phyloP scores from a whole-genome alignment of 257 asterid genomes.

The Solanum paucissectum region DNA sequence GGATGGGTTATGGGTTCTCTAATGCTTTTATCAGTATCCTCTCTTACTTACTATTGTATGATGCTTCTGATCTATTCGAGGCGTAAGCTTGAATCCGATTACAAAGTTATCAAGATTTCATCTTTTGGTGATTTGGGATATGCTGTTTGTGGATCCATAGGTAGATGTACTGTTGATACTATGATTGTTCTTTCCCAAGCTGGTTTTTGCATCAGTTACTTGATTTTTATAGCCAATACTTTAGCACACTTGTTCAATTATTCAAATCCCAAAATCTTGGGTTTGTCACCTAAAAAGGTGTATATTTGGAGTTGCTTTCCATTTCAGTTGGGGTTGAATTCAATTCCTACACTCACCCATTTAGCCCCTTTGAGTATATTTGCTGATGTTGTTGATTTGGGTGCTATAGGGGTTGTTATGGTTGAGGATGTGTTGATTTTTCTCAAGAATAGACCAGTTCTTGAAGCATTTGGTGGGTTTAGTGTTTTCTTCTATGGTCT shows the following conservation, averaged over 20 bases:
- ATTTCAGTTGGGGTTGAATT: background rate
- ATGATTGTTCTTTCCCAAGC: constrained; percentile 3
- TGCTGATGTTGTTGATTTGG: constrained; percentile 6
- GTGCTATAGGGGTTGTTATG: background rate
- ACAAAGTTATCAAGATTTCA: background rate
- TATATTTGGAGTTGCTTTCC: background rate
- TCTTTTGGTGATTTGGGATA: constrained; percentile 4
- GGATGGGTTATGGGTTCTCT: constrained; percentile 2
- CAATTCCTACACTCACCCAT: background rate
- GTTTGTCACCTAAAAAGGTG: background rate
- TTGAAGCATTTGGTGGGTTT: constrained; percentile 1
- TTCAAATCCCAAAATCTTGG: background rate
- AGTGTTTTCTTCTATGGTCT: background rate
- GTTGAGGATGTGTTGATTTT: background rate
- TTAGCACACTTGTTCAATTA: background rate
- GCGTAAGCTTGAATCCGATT: background rate
- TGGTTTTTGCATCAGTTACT: background rate
- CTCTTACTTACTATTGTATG: background rate
- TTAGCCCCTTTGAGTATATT: constrained; percentile 4
- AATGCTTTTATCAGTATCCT: background rate
- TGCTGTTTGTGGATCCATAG: background rate
- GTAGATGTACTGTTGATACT: background rate
- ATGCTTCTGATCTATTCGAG: background rate
- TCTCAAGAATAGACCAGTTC: background rate
- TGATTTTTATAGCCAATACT: background rate